Conservation (phyloP, 768 basidiomycete species). For the Hygrocybe punicea region DNA sequence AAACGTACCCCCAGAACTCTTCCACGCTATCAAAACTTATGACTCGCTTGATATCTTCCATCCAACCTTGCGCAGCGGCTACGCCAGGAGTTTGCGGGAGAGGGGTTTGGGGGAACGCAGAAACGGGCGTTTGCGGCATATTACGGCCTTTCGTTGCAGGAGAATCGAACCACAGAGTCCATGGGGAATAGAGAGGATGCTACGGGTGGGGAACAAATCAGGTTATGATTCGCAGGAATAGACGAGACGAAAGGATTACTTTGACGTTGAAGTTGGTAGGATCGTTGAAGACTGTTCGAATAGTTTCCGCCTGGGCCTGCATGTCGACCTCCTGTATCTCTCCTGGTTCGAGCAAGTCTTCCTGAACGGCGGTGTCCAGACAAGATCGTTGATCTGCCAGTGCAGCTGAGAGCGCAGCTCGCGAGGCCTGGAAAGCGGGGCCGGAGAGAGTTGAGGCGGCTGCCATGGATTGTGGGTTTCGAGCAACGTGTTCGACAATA, state of each 20-base stretch:
- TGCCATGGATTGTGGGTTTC: constrained; percentile 22
- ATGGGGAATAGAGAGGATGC: constrained; percentile 92
- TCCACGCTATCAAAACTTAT: constrained; percentile 96
- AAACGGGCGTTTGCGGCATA: constrained; percentile 76
- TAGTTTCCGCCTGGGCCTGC: constrained; percentile 75
- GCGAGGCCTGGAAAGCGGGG: constrained; percentile 71
- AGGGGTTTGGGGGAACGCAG: constrained; percentile 76
- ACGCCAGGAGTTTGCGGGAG: constrained; percentile 68
- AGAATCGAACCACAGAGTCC: constrained; percentile 99
- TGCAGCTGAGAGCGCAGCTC: constrained; percentile 73
- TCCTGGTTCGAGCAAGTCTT: constrained; percentile 61
- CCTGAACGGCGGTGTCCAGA: constrained; percentile 30
- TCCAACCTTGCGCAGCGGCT: constrained; percentile 84
- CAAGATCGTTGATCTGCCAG: constrained; percentile 52
- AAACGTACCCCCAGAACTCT: constrained; percentile 94
- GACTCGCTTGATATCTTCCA: constrained; percentile 97
- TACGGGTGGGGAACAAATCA: constrained; percentile 29
- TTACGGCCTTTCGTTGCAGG: constrained; percentile 87
- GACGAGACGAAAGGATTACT: constrained; percentile 41
- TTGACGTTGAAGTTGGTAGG: constrained; percentile 95
- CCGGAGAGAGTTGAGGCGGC: constrained; percentile 53
- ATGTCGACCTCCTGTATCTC: constrained; percentile 87
- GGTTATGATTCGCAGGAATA: background rate
- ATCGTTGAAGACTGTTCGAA: constrained; percentile 92
- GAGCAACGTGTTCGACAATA: constrained; percentile 1